Evolutionary conservation across 805 yeast species (phyloP), one percentile per base, ranked within the genome.

Genomic region (Yamadazyma endophytica): DNA sequence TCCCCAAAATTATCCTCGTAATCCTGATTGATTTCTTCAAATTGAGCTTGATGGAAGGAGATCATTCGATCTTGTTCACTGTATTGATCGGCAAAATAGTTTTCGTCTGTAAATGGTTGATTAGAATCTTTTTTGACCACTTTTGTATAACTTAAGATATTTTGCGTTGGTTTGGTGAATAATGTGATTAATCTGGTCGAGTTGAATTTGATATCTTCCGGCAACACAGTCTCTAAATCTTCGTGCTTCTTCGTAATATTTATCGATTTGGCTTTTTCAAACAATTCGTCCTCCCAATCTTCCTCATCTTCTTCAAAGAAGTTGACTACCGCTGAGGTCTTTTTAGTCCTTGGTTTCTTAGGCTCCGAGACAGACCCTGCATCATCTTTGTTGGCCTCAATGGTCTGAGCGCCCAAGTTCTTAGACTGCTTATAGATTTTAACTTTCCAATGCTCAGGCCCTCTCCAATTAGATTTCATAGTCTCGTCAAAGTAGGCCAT

Each of bases 401-500:
- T n/a, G n/a, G n/a, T n/a, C n/a, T n/a, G n/a, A n/a, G n/a, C n/a
- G n/a, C n/a, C n/a, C 9, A 58, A 28, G 14, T 48, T 52, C 36
- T 58, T 61, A 17, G 61, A 43, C 42, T 68, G 67, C 46, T 76
- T 80, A 28, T 81, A 54, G 9, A 76, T 72, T 24, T 72, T 63
- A 8, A 90, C 82, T 56, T 82, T 83, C 97, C 97, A 90, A 57
- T 86, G 94, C 42, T 85, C 90, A 9, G 70, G 83, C 6, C 97
- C 97, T 17, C 94, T 74, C 96, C 97, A 89, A 51, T 77, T 82
- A 19, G 68, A 60, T 35, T 68, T 73, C 56, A 86, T 66, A 13
- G 77, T 70, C 32, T 77, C 78, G 51, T 88, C 96, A 55, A 87
- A 87, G 51, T 86, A 82, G 2, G 88, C 82, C 73, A 85, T 76